Base-by-base conservation (phyloP, 225 moss, liverwort and hornwort species). In the Rhytidiadelphus loreus region DNA sequence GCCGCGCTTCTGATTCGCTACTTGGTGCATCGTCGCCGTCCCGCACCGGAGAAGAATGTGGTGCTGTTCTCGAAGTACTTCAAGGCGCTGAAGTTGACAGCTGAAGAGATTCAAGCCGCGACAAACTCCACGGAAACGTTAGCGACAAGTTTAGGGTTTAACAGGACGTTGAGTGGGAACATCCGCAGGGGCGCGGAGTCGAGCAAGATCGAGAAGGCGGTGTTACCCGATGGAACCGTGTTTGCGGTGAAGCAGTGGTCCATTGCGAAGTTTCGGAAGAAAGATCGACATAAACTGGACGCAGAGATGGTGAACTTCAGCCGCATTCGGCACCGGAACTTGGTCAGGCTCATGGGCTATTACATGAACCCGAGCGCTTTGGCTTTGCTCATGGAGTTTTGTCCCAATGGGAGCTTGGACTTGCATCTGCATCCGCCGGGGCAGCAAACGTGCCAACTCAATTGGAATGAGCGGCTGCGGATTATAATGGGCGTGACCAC, bases 31-130 rank as follows among this genome's bases (percentile, higher is more conserved):
- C 92, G 88, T 37, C 86, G 85, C 28, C 87, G 63, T 59, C 87
- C 94, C 24, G 56, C 12, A 57, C 56, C 89, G 60, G 81, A 88
- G 43, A 83, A 89, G 78, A 84, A 81, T 43, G 91, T 94, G 77
- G 94, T 94, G 3, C 69, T 94, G 32, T 94, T 94, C 82, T 93
- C 93, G 9, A 93, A 94, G 91, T 94, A 94, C 78, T 88, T 94
- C 69, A 94, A 93, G 89, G 91, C 93, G 15, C 89, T 94, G 70
- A 94, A 92, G 73, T 85, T 94, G 62, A 92, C 93, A 11, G 92
- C 89, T 20, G 94, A 94, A 88, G 94, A 94, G 85, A 93, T 94
- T 88, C 90, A 93, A 91, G 88, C 92, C 9, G 94, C 94, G 56
- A 90, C 85, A 9, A 46, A 86, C 37, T 73, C 84, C 37, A 70